Percentiles rank a stretch among this genome's conserved stretches.
Evolutionary conservation across 345 rosid genomes (phyloP).

Genomic region (Reutealis trisperma): DNA sequence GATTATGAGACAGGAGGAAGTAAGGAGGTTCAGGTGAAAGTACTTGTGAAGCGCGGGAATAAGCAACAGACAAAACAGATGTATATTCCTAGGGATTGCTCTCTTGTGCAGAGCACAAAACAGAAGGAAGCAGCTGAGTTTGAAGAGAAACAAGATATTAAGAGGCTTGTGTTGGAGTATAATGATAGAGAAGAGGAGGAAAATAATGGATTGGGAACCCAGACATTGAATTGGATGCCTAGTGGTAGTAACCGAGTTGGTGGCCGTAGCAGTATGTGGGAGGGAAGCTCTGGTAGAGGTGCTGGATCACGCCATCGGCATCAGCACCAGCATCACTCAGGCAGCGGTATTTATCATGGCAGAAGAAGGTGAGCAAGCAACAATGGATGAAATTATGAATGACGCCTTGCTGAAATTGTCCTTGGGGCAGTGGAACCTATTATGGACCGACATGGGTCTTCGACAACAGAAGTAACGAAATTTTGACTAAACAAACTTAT

Average conservation of each 20-base stretch:
- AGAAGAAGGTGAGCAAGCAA: slow-evolving; percentile 53
- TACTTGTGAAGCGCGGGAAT: slow-evolving; percentile 93
- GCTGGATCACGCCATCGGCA: slow-evolving; percentile 72
- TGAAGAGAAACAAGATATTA: slow-evolving; percentile 97
- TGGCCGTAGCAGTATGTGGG: slow-evolving; percentile 51
- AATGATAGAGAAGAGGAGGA: slow-evolving; percentile 98
- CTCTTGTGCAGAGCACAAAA: slow-evolving; percentile 89
- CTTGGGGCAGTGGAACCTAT: neutral
- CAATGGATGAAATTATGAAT: neutral
- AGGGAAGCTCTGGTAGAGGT: slow-evolving; percentile 58
- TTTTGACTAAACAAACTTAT: neutral
- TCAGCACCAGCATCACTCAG: slow-evolving; percentile 50
- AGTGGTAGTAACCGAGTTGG: slow-evolving; percentile 55
- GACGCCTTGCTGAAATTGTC: neutral
- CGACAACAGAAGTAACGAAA: neutral
- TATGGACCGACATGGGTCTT: neutral
- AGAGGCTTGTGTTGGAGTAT: slow-evolving; percentile 92
- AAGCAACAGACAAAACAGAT: slow-evolving; percentile 96
- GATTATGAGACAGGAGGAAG: slow-evolving; percentile 72
- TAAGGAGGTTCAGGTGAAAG: slow-evolving; percentile 92
- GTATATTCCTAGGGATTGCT: slow-evolving; percentile 83
- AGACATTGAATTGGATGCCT: slow-evolving; percentile 68
- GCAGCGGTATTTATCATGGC: slow-evolving; percentile 68
- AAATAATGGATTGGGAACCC: slow-evolving; percentile 72
- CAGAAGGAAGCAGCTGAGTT: slow-evolving; percentile 97